Percentiles rank a stretch among this genome's conserved stretches.
Conservation (phyloP, 371 early-diverging fungal genomes). For the Rhizopus microsporus region DNA sequence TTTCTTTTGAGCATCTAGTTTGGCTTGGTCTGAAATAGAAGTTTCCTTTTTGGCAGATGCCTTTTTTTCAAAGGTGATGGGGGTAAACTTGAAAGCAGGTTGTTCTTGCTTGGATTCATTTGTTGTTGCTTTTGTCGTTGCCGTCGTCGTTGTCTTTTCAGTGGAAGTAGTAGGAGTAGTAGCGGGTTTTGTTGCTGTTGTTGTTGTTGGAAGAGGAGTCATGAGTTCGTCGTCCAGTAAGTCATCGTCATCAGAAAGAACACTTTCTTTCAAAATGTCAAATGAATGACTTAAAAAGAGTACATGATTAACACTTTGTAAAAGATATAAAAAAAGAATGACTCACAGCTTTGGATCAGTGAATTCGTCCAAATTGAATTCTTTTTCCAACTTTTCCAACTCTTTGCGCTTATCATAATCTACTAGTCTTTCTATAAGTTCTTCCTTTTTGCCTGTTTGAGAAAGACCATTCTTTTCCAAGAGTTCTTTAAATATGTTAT, state of each 20-base stretch:
- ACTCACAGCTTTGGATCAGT: slow-evolving; percentile 33
- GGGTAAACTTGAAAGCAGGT: slow-evolving; percentile 43
- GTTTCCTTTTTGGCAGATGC: slow-evolving; percentile 10
- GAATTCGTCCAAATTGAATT: slow-evolving; percentile 46
- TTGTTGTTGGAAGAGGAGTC: not conserved
- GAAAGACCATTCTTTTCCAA: slow-evolving; percentile 59
- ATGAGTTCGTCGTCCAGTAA: slow-evolving; percentile 4
- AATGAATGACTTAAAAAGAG: not conserved
- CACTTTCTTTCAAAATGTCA: slow-evolving; percentile 15
- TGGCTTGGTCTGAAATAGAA: not conserved
- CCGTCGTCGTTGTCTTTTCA: slow-evolving; percentile 17
- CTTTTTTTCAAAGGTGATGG: slow-evolving; percentile 39
- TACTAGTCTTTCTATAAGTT: slow-evolving; percentile 62
- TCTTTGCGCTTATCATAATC: slow-evolving; percentile 55
- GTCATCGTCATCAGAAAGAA: slow-evolving; percentile 23
- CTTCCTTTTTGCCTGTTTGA: slow-evolving; percentile 68
- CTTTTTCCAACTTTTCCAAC: slow-evolving; percentile 47
- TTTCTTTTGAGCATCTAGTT: slow-evolving; percentile 16
- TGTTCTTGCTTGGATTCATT: not conserved
- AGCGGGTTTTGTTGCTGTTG: slow-evolving; percentile 16
- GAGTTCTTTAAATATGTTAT: slow-evolving; percentile 35
- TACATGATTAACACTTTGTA: too few species aligned
- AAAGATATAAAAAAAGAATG: too few species aligned
- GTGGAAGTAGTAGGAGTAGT: slow-evolving; percentile 20
- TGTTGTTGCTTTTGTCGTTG: slow-evolving; percentile 9